Evolutionary conservation across 108 stramenopile genomes (phyloP).

Genomic region (Fistulifera pelliculosa): DNA sequence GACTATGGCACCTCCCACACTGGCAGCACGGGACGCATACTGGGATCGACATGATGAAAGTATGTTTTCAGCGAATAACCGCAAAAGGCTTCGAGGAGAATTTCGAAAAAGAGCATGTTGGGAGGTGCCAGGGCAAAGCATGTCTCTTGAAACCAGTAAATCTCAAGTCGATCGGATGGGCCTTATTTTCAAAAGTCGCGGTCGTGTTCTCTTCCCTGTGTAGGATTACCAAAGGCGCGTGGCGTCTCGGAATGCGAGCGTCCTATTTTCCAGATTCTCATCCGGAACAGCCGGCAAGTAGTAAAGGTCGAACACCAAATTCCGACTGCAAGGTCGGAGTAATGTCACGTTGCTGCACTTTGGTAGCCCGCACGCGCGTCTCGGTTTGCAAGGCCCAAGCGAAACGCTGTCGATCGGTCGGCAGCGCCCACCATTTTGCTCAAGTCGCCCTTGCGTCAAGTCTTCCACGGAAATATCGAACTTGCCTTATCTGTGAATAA

Average conservation of each 20-base stretch:
- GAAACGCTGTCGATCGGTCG: constrained; percentile 1
- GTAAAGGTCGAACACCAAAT: not conserved
- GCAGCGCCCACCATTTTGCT: not conserved
- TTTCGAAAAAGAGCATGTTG: constrained; percentile 7
- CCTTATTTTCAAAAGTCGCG: too few relatives aligned
- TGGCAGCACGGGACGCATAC: constrained; percentile 3
- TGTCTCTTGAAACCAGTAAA: too few relatives aligned
- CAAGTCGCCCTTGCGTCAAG: not conserved
- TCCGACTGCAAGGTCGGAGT: not conserved
- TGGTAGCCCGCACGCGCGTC: not conserved
- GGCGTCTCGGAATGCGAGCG: too few relatives aligned
- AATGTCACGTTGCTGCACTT: not conserved
- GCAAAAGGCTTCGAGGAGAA: constrained; percentile 3
- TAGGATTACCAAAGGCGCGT: too few relatives aligned
- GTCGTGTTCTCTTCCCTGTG: too few relatives aligned
- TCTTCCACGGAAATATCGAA: not conserved
- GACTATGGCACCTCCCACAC: constrained; percentile 12
- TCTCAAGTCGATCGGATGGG: too few relatives aligned
- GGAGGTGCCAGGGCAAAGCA: not conserved
- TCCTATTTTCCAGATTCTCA: not conserved
- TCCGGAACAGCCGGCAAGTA: not conserved
- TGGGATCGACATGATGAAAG: not conserved
- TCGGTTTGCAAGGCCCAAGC: constrained; percentile 9
- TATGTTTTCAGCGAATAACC: constrained; percentile 1
- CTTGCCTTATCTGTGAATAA: too few relatives aligned